phyloP scores from a whole-genome alignment of 345 rosid species.

The Orychophragmus violaceus region DNA sequence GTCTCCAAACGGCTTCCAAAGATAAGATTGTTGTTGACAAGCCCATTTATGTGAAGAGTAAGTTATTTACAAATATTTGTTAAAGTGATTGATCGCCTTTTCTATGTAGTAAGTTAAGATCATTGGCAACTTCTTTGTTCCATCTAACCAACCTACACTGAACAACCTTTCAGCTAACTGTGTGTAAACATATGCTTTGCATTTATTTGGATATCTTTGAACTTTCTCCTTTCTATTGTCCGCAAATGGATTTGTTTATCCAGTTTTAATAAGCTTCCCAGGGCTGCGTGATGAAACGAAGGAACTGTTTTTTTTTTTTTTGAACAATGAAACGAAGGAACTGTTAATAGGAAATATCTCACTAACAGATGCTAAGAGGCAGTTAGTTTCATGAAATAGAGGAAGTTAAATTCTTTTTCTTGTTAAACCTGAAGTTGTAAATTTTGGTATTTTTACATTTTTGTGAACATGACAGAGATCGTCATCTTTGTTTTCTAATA shows the following conservation, averaged over 20 bases:
- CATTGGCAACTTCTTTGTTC: neutral
- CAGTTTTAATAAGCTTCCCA: neutral
- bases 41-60: constrained; percentile 89
- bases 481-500: neutral
- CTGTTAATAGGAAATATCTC: neutral
- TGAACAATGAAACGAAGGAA: neutral
- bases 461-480: neutral
- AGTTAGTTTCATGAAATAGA: neutral
- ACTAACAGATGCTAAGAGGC: neutral
- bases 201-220: neutral
- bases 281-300: neutral
- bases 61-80: constrained; percentile 12
- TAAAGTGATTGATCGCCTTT: neutral
- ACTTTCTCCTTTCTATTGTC: neutral
- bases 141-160: constrained; percentile 7
- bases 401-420: neutral
- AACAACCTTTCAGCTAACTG: constrained; percentile 8
- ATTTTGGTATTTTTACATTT: neutral
- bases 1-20: constrained; percentile 96
- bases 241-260: neutral
- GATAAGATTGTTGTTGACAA: constrained; percentile 86
- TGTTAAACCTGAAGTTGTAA: neutral
- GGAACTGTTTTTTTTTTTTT: too few relatives aligned
- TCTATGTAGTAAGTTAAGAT: neutral
- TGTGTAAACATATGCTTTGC: neutral